Evolutionary conservation across 257 asterid genomes (phyloP).

Genomic region (Mitragyna speciosa): DNA sequence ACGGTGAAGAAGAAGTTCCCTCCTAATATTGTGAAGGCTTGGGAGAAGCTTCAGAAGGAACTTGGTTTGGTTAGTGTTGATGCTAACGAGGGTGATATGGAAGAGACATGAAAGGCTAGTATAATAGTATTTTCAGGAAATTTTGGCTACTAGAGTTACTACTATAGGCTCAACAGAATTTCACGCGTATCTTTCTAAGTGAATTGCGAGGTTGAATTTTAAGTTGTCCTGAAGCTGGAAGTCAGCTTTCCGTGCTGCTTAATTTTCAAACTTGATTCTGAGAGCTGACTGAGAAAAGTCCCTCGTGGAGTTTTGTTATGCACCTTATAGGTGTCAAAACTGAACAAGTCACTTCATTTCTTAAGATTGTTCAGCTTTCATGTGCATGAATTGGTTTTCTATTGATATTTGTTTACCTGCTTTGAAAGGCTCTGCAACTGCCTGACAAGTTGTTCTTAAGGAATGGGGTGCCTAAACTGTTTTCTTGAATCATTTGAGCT

Average conservation of each 20-base stretch:
- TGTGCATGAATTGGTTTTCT: background rate
- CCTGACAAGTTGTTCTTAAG: background rate
- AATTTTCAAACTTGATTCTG: background rate
- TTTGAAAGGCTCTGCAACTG: no score
- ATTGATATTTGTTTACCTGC: background rate
- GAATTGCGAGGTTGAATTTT: background rate
- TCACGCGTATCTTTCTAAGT: background rate
- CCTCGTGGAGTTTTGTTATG: background rate
- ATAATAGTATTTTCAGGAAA: background rate
- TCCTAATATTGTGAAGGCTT: conserved; percentile 56
- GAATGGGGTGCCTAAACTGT: background rate
- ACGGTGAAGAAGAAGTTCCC: conserved; percentile 66
- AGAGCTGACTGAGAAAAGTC: background rate
- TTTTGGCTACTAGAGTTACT: background rate
- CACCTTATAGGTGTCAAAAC: background rate
- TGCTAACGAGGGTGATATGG: conserved; percentile 24
- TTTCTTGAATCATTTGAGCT: background rate
- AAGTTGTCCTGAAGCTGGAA: background rate
- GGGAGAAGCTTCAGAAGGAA: conserved; percentile 56
- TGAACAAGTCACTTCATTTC: background rate
- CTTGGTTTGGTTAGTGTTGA: conserved; percentile 48
- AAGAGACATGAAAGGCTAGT: conserved; percentile 16
- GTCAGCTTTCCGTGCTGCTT: background rate
- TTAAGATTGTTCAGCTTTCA: background rate
- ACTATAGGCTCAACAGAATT: background rate